Percentiles rank a stretch among this genome's conserved stretches.
Conservation (phyloP, 805 yeast genomes). For the Gaillardinia entomophila region DNA sequence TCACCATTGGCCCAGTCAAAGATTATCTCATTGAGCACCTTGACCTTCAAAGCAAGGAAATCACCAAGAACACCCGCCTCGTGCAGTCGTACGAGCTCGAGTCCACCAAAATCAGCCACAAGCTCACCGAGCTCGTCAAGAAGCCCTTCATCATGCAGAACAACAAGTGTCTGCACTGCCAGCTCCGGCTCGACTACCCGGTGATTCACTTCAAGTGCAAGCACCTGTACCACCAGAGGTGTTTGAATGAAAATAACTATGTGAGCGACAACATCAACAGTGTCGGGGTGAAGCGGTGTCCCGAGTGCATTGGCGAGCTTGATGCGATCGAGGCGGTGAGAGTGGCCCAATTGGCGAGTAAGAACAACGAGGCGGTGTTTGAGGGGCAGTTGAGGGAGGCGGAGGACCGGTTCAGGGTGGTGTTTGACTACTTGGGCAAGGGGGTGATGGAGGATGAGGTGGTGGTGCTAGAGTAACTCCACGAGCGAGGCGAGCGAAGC, state of each 20-base stretch:
- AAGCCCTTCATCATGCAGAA: constrained; percentile 53
- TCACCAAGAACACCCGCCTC: constrained; percentile 60
- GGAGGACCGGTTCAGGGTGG: constrained; percentile 64
- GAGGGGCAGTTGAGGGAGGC: constrained; percentile 46
- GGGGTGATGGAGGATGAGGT: constrained; percentile 65
- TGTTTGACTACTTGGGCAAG: constrained; percentile 78
- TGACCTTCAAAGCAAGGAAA: constrained; percentile 54
- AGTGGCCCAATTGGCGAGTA: constrained; percentile 53
- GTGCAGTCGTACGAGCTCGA: constrained; percentile 65
- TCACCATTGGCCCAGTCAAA: constrained; percentile 68
- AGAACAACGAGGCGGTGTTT: constrained; percentile 61
- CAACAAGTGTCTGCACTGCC: constrained; percentile 62
- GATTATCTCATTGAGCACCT: constrained; percentile 61
- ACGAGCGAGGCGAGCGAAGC: too few species aligned
- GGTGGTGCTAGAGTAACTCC: neutral
- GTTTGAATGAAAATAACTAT: constrained; percentile 50
- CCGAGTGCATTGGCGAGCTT: constrained; percentile 66
- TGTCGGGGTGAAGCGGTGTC: constrained; percentile 44
- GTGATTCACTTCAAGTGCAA: constrained; percentile 78
- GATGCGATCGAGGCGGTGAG: constrained; percentile 60
- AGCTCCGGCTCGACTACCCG: constrained; percentile 65
- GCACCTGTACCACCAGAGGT: constrained; percentile 82
- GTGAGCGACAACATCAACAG: constrained; percentile 12
- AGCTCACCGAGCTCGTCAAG: constrained; percentile 44
- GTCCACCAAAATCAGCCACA: constrained; percentile 46